Base-by-base conservation (phyloP, 495 filamentous ascomycete species). In the Zalerion maritima region DNA sequence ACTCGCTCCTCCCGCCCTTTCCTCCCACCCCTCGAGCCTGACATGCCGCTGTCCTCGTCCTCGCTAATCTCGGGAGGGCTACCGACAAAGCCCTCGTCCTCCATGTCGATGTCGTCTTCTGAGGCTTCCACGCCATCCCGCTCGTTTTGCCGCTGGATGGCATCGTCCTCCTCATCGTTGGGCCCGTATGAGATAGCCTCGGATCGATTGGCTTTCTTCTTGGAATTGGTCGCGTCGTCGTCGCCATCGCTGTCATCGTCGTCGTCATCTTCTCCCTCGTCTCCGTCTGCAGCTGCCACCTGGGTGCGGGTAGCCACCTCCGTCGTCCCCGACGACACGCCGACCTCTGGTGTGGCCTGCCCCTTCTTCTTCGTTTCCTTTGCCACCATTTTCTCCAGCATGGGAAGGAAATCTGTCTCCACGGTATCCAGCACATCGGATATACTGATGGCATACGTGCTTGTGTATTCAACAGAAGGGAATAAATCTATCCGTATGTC, bases 91-190 rank as follows among this genome's bases (percentile, higher is more conserved):
- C 60, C 72, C 45, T 75, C 70, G 40, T 75, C 71, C 24, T 67
- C 67, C 8, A 57, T 50, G 34, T 47, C 45, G 21, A 66, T 58
- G 13, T 66, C 64, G 14, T 61, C 64, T 12, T 52, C 53, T 7
- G 64, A 65, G 2, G 58, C 67, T 26, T 71, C 65, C n/a, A n/a
- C n/a, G n/a, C n/a, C n/a, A n/a, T n/a, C n/a, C 21, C 62, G 61
- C 31, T 62, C 58, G 28, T 69, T 54, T 31, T 62, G 52, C 31
- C 47, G 59, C 54, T 63, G 77, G 39, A 87, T 75, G 12, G 55
- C 72, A 38, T 85, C 73, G 47, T 97, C 89, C 4, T 81, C 91
- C 18, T 92, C 87, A 43, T 96, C 87, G 18, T 84, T 84, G 5
- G 69, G 84, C 21, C 80, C 91, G 46, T 96, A 97, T 8, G 80